Evolutionary conservation across 1,284 basidiomycete genomes (phyloP), one percentile per base, ranked within the genome.

Genomic region (Malassezia restricta): DNA sequence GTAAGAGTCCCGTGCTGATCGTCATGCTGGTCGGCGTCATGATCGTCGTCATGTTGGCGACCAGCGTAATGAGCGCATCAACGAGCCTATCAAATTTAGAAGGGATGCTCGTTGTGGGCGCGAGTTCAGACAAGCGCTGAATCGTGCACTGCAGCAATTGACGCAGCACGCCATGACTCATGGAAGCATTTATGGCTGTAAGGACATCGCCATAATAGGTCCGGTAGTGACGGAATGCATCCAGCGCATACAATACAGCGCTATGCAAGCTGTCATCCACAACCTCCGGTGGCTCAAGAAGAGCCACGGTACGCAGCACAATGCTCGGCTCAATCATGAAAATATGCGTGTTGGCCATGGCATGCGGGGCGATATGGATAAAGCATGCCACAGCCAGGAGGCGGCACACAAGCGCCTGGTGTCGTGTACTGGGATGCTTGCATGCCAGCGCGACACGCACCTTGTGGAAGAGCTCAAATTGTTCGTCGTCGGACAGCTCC

Each of bases 241-340:
- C 94, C 47, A 98, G 78, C 8, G 88, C 86, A 45, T 86, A 81
- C 51, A 98, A 79, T 11, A 89, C 86, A 3, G 86, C 84, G 1
- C 83, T 85, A 70, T 89, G 86, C 28, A 70, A 47, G 30, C 47
- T 41, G 49, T 62, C 56, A 40, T 62, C 57, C 35, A 60, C 43
- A 30, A 47, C 45, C 32, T 56, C 47, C 6, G 53, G 51, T 1
- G 65, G 62, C 15, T 64, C 61, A 39, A 67, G 47, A 14, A 73
- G 55, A 4, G 57, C 59, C 4, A 64, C 68, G 30, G 64, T 54
- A 39, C 62, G 58, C 45, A 51, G 57, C n/a, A 71, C 59, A 12
- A 98, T 78, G 64, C 92, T 88, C 14, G 92, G 91, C 74, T 98
- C 92, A 69, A 90, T 92, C 17, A 94, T 78, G 76, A 96, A 95